phyloP scores from a whole-genome alignment of 2,329 filamentous ascomycete species.

The Ceratocystis lukuohia region DNA sequence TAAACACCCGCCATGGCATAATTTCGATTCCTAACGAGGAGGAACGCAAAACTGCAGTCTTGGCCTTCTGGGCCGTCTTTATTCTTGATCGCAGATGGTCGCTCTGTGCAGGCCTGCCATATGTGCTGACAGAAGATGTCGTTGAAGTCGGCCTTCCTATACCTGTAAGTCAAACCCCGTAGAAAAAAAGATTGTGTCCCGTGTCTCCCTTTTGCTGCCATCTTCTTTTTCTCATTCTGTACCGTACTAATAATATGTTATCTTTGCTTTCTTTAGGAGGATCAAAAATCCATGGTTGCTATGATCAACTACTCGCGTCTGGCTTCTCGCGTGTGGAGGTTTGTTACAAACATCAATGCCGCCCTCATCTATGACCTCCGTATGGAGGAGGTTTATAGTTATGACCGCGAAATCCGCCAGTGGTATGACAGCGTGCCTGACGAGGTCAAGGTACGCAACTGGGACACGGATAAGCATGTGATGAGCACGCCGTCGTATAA shows the following conservation, averaged over 20 bases:
- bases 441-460: constrained; percentile 46
- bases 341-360: constrained; percentile 56
- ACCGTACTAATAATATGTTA: constrained; percentile 22
- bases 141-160: constrained; percentile 68
- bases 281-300: constrained; percentile 58
- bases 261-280: constrained; percentile 28
- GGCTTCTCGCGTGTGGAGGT: constrained; percentile 74
- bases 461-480: constrained; percentile 38
- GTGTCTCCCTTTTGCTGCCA: not conserved
- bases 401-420: constrained; percentile 72
- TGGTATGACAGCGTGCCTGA: constrained; percentile 71
- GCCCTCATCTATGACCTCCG: constrained; percentile 50
- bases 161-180: constrained; percentile 45
- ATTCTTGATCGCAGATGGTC: constrained; percentile 78
- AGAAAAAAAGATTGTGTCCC: too few species aligned
- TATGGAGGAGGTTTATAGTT: constrained; percentile 60
- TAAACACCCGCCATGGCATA: constrained; percentile 68
- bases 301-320: constrained; percentile 80
- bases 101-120: constrained; percentile 78
- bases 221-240: not conserved
- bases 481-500: constrained; percentile 48
- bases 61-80: constrained; percentile 77
- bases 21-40: constrained; percentile 54
- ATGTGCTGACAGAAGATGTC: constrained; percentile 71
- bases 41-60: constrained; percentile 53